phyloP scores from a whole-genome alignment of 2,329 filamentous ascomycete genomes.

The Shiraia sp. region DNA sequence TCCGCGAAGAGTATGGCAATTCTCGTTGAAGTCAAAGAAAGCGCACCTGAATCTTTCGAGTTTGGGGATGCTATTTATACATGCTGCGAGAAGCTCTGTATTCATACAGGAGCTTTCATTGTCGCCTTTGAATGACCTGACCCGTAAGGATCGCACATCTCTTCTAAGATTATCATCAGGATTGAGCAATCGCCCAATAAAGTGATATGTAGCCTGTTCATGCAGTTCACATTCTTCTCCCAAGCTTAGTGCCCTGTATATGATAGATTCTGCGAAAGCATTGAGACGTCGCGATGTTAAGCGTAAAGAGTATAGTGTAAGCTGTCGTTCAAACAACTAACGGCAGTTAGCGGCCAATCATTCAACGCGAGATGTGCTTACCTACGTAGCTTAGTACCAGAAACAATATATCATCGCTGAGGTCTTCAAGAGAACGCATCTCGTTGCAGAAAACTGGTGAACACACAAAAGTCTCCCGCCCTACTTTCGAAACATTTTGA shows the following conservation, averaged over 20 bases:
- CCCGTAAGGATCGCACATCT: slow-evolving; percentile 14
- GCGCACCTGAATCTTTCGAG: slow-evolving; percentile 16
- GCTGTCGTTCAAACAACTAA: slow-evolving; percentile 12
- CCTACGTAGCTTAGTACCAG: slow-evolving; percentile 19
- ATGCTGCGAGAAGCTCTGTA: slow-evolving; percentile 4
- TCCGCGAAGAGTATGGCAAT: background rate
- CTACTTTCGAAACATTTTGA: background rate
- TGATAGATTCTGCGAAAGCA: slow-evolving; percentile 15
- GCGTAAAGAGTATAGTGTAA: slow-evolving; percentile 7
- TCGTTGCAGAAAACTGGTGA: background rate
- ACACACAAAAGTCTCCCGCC: background rate
- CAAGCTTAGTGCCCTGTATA: slow-evolving; percentile 10
- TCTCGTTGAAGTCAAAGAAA: background rate
- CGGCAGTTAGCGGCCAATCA: slow-evolving; percentile 5
- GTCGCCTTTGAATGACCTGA: slow-evolving; percentile 19
- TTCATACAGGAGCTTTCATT: slow-evolving; percentile 21
- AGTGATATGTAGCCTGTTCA: slow-evolving; percentile 13
- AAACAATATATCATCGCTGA: slow-evolving; percentile 22
- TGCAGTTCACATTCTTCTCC: slow-evolving; percentile 11
- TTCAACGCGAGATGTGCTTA: background rate
- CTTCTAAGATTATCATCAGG: slow-evolving; percentile 8
- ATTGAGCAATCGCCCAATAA: slow-evolving; percentile 14
- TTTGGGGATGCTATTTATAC: slow-evolving; percentile 9
- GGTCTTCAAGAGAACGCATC: slow-evolving; percentile 15
- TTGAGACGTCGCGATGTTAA: slow-evolving; percentile 14